These are phyloP conservation scores for Magnaporthiopsis poae DNA, from an alignment of 2,329 filamentous ascomycete genomes.

Conservation along the genomic window DNA sequence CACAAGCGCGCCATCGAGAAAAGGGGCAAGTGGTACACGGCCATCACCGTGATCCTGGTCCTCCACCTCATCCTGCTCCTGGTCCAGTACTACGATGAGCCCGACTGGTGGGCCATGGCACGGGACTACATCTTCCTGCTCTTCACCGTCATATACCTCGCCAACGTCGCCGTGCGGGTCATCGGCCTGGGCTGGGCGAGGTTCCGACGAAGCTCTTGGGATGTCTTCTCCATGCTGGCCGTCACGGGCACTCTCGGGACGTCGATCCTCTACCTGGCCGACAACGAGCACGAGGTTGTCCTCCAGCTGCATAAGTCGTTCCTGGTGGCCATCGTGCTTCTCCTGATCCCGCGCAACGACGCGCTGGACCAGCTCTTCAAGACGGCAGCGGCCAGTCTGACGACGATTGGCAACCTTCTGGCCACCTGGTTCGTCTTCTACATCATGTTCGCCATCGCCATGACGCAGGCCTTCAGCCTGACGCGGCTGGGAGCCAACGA, in stretches of 20 bases:
- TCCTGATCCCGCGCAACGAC: slow-evolving; percentile 92
- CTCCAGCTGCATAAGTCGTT: slow-evolving; percentile 86
- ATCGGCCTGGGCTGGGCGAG: slow-evolving; percentile 83
- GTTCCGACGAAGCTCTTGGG: slow-evolving; percentile 90
- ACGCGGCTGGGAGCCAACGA: slow-evolving; percentile 73
- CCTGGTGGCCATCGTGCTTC: slow-evolving; percentile 75
- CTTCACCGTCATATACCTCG: slow-evolving; percentile 72
- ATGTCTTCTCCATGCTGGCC: slow-evolving; percentile 73
- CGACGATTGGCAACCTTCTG: slow-evolving; percentile 79
- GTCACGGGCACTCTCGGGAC: slow-evolving; percentile 75
- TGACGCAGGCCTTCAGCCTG: slow-evolving; percentile 91
- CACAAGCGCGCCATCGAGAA: slow-evolving; percentile 91
- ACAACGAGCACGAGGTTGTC: slow-evolving; percentile 48
- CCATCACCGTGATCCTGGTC: slow-evolving; percentile 68
- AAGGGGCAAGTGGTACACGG: slow-evolving; percentile 79
- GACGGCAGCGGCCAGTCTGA: slow-evolving; percentile 86
- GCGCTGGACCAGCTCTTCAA: slow-evolving; percentile 97
- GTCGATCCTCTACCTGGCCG: slow-evolving; percentile 62
- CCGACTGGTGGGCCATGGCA: slow-evolving; percentile 56
- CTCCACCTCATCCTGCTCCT: slow-evolving; percentile 76
- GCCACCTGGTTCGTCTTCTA: slow-evolving; percentile 98
- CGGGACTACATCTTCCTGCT: slow-evolving; percentile 70
- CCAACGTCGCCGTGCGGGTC: slow-evolving; percentile 75
- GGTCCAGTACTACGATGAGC: slow-evolving; percentile 74
- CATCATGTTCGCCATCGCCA: slow-evolving; percentile 87